Evolutionary conservation across 192 early-diverging fungal species (phyloP).

Genomic region (Coemansia sp.): DNA sequence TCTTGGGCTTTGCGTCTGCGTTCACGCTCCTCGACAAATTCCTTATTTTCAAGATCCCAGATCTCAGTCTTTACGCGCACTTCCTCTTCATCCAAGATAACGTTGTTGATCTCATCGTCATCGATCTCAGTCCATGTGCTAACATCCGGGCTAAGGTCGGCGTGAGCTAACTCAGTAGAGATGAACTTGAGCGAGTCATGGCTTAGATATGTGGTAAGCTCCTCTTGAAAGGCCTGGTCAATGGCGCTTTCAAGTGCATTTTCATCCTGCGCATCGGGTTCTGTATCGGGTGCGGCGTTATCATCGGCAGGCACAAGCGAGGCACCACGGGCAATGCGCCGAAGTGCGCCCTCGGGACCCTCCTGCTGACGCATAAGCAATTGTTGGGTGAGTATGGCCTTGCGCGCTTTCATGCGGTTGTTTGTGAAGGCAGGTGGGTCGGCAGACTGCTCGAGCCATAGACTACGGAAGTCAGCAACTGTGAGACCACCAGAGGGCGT

Average conservation of each 20-base stretch:
- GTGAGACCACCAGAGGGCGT: constrained; percentile 77
- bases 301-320: not conserved
- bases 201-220: constrained; percentile 30
- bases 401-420: constrained; percentile 48
- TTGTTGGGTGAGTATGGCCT: constrained; percentile 36
- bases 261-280: no score
- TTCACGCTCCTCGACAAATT: constrained; percentile 70
- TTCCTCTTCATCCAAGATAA: constrained; percentile 74
- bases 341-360: constrained; percentile 13
- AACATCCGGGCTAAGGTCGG: constrained; percentile 41
- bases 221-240: constrained; percentile 30
- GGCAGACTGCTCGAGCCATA: constrained; percentile 78
- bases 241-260: constrained; percentile 13
- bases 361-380: constrained; percentile 10
- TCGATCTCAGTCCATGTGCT: constrained; percentile 63
- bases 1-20: constrained; percentile 42
- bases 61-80: constrained; percentile 73
- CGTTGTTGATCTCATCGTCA: constrained; percentile 70
- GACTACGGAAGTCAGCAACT: constrained; percentile 74
- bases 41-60: constrained; percentile 87
- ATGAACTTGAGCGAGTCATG: constrained; percentile 30
- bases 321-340: constrained; percentile 2
- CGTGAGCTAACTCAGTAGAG: constrained; percentile 2
- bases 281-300: not conserved
- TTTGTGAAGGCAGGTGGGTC: constrained; percentile 84